phyloP scores from a whole-genome alignment of 139 green algal species.

The Microglena sp. region DNA sequence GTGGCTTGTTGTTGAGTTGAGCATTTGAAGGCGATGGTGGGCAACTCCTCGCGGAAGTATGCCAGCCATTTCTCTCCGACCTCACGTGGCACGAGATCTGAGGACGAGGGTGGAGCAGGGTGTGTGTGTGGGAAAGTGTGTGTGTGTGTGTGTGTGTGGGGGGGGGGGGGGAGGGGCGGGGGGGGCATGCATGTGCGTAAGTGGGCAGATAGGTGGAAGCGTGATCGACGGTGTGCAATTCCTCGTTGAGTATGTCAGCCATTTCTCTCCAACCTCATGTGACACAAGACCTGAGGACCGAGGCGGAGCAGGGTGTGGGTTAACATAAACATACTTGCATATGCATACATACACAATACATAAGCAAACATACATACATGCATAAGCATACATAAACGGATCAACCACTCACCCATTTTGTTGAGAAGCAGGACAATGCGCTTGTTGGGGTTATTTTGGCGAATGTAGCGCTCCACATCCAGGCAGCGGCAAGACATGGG shows the following conservation, averaged over 20 bases:
- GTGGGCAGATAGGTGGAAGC: too few relatives aligned
- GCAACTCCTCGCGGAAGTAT: slow-evolving; percentile 89
- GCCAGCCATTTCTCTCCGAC: slow-evolving; percentile 85
- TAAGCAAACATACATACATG: too few relatives aligned
- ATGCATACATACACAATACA: too few relatives aligned
- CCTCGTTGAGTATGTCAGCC: not conserved
- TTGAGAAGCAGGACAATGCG: slow-evolving; percentile 94
- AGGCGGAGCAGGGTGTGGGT: too few relatives aligned
- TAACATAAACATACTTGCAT: too few relatives aligned
- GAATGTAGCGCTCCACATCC: slow-evolving; percentile 88
- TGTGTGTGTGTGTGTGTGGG: not conserved
- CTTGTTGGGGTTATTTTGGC: slow-evolving; percentile 68
- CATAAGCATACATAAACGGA: too few relatives aligned
- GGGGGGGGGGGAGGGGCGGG: not conserved
- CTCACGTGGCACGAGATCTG: slow-evolving; percentile 87
- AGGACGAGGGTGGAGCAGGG: not conserved
- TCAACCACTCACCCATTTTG: slow-evolving; percentile 75
- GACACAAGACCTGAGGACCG: not conserved
- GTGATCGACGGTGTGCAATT: not conserved
- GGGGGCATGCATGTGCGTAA: too few relatives aligned
- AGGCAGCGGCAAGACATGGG: slow-evolving; percentile 78
- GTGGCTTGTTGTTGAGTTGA: slow-evolving; percentile 76
- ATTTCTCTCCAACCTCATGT: not conserved
- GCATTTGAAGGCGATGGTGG: slow-evolving; percentile 93
- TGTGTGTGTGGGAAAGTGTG: not conserved